Evolutionary conservation across 768 basidiomycete genomes (phyloP), one percentile per base, ranked within the genome.

Genomic region (Tubosaeta sp.): DNA sequence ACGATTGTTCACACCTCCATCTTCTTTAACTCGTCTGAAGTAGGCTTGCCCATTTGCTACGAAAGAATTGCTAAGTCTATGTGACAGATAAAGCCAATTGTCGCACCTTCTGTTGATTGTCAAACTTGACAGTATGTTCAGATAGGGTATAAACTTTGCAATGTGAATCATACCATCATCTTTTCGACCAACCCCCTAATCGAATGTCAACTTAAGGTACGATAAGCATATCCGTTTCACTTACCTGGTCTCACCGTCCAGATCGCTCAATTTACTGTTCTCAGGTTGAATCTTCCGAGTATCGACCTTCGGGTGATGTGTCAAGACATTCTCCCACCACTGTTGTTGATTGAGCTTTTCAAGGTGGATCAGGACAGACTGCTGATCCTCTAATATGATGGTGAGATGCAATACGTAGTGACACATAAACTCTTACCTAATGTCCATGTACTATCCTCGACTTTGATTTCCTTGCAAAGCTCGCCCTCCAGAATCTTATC

Each of bases 261-360:
- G 79, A 63, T 99, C 96, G 65, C 93, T 89, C 47, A 99, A 76
- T 66, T 96, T 95, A 66, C 94, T 94, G 67, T 97, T 94, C 62
- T 86, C 83, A 2, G 96, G 96, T 61, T 87, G 86, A 58, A 99
- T 97, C 74, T 96, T 98, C 48, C 78, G 87, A 10, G 94, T 96
- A 63, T 98, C 90, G 76, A 98, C 86, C 76, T 94, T 97, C 13
- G 96, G 93, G 63, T 96, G 93, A 62, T 95, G 90, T 2, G 87
- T 87, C 45, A 98, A 73, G 56, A 98, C 87, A 67, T 97, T 94
- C 67, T 93, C 90, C 96, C 96, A 99, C 96, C 96, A 98, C 52
- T 89, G 82, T 68, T 89, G 82, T 55, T 88, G 74, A 69, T 94
- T 90, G 46, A 90, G 59, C 68, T 95, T 94, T 69, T 94, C 90